Percentiles rank a stretch among this genome's conserved stretches.
These are phyloP conservation scores for Candida sonorensis DNA, from an alignment of 805 yeast genomes.

Conservation along the genomic window DNA sequence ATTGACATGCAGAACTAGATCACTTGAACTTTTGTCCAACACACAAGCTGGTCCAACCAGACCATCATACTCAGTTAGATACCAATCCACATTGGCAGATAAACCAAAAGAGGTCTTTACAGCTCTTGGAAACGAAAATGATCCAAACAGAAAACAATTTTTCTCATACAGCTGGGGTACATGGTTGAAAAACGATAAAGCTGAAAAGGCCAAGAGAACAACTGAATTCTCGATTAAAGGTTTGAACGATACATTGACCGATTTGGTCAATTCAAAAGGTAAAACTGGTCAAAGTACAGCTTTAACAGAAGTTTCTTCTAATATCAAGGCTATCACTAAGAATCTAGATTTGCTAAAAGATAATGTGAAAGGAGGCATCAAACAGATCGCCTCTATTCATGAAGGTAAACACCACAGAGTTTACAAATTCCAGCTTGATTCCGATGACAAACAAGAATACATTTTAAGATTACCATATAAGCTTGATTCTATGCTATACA, in stretches of 20 bases:
- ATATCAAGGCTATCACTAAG: slow-evolving; percentile 14
- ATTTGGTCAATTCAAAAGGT: slow-evolving; percentile 36
- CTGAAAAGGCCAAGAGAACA: slow-evolving; percentile 66
- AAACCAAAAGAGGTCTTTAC: slow-evolving; percentile 38
- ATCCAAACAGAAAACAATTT: slow-evolving; percentile 64
- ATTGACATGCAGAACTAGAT: no score
- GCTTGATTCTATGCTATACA: slow-evolving; percentile 57
- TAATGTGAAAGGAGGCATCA: slow-evolving; percentile 32
- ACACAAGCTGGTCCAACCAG: not conserved
- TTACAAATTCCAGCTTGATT: slow-evolving; percentile 52
- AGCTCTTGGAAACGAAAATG: slow-evolving; percentile 50
- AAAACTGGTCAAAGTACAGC: slow-evolving; percentile 25
- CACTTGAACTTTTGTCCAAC: no score
- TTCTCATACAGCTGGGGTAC: slow-evolving; percentile 94
- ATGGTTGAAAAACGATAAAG: slow-evolving; percentile 77
- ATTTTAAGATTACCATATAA: slow-evolving; percentile 84
- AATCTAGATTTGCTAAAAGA: slow-evolving; percentile 17
- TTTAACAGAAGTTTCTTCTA: slow-evolving; percentile 7
- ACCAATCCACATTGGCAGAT: slow-evolving; percentile 8
- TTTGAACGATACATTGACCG: slow-evolving; percentile 44
- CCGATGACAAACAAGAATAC: slow-evolving; percentile 39
- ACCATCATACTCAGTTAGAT: slow-evolving; percentile 1
- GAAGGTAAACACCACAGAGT: slow-evolving; percentile 94
- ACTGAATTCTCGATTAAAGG: slow-evolving; percentile 84
- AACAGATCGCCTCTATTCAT: slow-evolving; percentile 74